Conservation (phyloP, 2,329 filamentous ascomycete genomes). For the Chaetothyriales sp. region DNA sequence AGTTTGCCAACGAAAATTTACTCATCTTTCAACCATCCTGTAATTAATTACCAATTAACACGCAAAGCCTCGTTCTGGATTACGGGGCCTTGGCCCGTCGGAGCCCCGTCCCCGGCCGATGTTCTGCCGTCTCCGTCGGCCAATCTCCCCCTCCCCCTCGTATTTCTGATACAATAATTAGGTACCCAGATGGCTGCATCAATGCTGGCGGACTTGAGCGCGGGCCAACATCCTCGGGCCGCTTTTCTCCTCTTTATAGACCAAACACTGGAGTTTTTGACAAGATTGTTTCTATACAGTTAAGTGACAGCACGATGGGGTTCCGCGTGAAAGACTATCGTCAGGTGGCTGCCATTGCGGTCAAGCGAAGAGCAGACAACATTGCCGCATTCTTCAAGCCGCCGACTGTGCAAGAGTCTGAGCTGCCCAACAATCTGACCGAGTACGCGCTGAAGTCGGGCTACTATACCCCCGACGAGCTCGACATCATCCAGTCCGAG, state of each 20-base stretch:
- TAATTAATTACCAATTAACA: too few species aligned
- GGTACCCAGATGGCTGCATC: too few species aligned
- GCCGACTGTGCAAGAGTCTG: constrained; percentile 12
- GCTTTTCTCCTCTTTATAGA: neutral
- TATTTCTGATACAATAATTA: too few species aligned
- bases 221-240: neutral
- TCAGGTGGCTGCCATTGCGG: constrained; percentile 26
- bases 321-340: constrained; percentile 18
- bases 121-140: too few species aligned
- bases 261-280: neutral
- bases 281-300: neutral
- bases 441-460: constrained; percentile 32
- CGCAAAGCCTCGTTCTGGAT: too few species aligned
- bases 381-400: constrained; percentile 16
- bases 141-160: too few species aligned
- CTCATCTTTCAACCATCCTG: too few species aligned
- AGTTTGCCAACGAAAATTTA: too few species aligned
- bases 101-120: too few species aligned
- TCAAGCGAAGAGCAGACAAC: constrained; percentile 18
- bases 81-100: too few species aligned
- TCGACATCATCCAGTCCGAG: constrained; percentile 35
- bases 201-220: neutral
- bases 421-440: constrained; percentile 15
- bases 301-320: neutral
- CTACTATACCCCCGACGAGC: constrained; percentile 43